Base-by-base conservation (phyloP, 805 yeast genomes). In the Kodamaea restingae region DNA sequence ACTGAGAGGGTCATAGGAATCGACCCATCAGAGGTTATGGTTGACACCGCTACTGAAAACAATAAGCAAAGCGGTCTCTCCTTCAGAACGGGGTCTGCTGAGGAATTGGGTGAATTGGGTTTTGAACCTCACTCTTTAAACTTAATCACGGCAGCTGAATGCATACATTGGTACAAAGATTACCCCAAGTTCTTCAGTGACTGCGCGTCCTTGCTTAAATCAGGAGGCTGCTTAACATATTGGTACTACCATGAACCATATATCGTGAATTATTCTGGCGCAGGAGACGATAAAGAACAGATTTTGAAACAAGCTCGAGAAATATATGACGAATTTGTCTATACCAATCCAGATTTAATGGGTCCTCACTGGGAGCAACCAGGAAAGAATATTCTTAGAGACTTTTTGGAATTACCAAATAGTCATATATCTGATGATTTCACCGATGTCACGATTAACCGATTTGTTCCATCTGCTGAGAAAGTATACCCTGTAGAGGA, bases 341-440 rank as follows among this genome's bases (percentile, higher is more conserved):
- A 75, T 46, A 68, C 65, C 22, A 64, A 63, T 36, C 65, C 73
- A 0, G 52, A 56, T 2, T 63, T 53, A 31, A 55, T 83, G 32
- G 90, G 90, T 0, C 79, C 80, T 0, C 78, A 77, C 55, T 90
- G 97, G 97, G 84, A 86, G 50, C 84, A 82, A 49, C 93, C 95
- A 0, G 97, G 96, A 0, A 66, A 95, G 34, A 38, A 53, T 4
- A 61, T 73, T 9, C 58, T 90, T 26, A 63, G 80, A 38, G 45
- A 62, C 4, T 52, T 69, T 41, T 68, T 75, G 45, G 50, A 47
- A 11, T 73, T 63, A 9, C 66, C 80, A 5, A 55, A 64, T 20
- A 49, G 73, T 7, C 47, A 52, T 15, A 63, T 68, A 3, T 78
- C 82, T 2, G 21, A 40, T 0, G 65, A 59, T 1, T 43, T 71